A percentile compares a stretch with the other conserved stretches of the same genome.
Evolutionary conservation across 2,329 filamentous ascomycete genomes (phyloP).

Genomic region (Sporothrix curviconia): DNA sequence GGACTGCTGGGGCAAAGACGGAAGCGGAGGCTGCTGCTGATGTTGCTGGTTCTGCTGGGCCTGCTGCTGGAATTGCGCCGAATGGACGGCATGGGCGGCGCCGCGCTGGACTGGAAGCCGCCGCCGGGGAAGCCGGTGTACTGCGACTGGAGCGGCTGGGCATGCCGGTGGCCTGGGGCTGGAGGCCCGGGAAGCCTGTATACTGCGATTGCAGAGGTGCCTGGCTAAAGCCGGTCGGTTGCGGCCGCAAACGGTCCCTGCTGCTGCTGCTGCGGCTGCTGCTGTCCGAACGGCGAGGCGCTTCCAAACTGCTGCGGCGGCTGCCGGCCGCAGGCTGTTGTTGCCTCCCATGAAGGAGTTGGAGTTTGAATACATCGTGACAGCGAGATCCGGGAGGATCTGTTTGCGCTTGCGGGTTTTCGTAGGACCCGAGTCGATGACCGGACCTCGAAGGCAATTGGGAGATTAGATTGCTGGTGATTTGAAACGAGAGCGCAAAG

Average conservation of each 20-base stretch:
- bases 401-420: neutral
- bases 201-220: constrained; percentile 51
- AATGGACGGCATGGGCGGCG: constrained; percentile 52
- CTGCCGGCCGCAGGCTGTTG: constrained; percentile 63
- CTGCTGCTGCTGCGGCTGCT: constrained; percentile 33
- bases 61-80: constrained; percentile 54
- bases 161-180: constrained; percentile 38
- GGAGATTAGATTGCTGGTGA: neutral
- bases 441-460: neutral
- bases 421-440: neutral
- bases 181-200: constrained; percentile 52
- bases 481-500: neutral
- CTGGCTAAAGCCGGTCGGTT: constrained; percentile 55
- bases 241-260: constrained; percentile 49
- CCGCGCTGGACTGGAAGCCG: constrained; percentile 51
- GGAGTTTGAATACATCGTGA: constrained; percentile 79
- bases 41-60: constrained; percentile 41
- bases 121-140: constrained; percentile 57
- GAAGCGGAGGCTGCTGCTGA: constrained; percentile 21
- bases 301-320: constrained; percentile 45
- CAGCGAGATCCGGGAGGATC: neutral
- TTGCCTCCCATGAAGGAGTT: constrained; percentile 73
- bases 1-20: constrained; percentile 33
- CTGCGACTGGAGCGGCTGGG: constrained; percentile 58
- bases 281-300: constrained; percentile 40